Percentiles rank a stretch among this genome's conserved stretches.
Conservation (phyloP, 2,329 filamentous ascomycete genomes). For the Microsporum audouinii region DNA sequence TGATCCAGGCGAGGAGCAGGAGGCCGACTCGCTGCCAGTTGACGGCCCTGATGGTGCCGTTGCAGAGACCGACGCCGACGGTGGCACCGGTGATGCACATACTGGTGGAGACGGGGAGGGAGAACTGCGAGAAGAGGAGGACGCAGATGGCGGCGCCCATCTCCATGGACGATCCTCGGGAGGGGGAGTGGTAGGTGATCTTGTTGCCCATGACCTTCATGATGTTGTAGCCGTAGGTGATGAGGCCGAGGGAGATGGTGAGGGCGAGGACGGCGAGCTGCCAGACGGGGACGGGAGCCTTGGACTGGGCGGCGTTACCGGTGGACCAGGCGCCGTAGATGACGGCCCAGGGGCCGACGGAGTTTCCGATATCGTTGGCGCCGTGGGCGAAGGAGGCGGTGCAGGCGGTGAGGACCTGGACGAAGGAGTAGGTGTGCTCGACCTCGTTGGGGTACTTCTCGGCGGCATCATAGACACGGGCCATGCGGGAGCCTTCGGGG, state of each 20-base stretch:
- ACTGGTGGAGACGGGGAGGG: constrained; percentile 62
- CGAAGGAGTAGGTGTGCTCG: constrained; percentile 49
- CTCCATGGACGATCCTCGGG: constrained; percentile 55
- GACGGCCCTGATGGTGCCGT: constrained; percentile 58
- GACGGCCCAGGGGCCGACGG: constrained; percentile 57
- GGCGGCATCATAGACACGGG: constrained; percentile 53
- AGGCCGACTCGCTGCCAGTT: constrained; percentile 65
- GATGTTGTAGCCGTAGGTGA: constrained; percentile 73
- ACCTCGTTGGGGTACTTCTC: constrained; percentile 58
- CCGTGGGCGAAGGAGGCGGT: constrained; percentile 50
- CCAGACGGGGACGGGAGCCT: constrained; percentile 60
- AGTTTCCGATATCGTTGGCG: constrained; percentile 65
- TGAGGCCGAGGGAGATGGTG: constrained; percentile 54
- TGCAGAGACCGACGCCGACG: constrained; percentile 66
- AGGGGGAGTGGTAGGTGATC: constrained; percentile 58
- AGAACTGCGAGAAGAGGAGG: constrained; percentile 63
- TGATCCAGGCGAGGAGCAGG: constrained; percentile 55
- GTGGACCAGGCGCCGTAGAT: constrained; percentile 59
- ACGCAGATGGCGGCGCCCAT: constrained; percentile 68
- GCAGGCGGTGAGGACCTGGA: constrained; percentile 44
- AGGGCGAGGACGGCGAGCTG: constrained; percentile 58
- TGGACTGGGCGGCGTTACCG: constrained; percentile 48
- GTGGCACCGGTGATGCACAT: constrained; percentile 75
- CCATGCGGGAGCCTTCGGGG: constrained; percentile 61
- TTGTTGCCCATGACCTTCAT: constrained; percentile 82